Evolutionary conservation across 345 rosid genomes (phyloP).

Genomic region (Aurinia saxatilis): DNA sequence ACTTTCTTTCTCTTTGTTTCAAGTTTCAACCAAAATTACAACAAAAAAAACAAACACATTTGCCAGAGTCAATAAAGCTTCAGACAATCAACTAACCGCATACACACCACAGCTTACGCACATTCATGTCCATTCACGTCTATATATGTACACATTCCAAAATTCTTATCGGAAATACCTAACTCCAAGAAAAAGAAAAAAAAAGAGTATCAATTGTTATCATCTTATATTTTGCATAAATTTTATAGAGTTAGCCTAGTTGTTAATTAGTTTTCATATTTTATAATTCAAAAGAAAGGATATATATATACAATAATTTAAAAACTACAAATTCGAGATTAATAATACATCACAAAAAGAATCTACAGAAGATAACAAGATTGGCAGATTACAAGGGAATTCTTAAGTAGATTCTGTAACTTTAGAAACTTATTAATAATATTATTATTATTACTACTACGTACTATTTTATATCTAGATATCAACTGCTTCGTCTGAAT

Average conservation of each 20-base stretch:
- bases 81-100: conserved; percentile 30
- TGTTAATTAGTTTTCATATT: background rate
- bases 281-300: background rate
- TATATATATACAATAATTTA: no score
- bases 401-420: conserved; percentile 24
- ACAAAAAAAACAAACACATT: background rate
- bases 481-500: conserved; percentile 14
- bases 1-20: conserved; percentile 6
- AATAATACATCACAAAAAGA: background rate
- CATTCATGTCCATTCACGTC: conserved; percentile 1
- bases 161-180: background rate
- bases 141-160: conserved; percentile 16
- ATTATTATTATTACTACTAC: background rate
- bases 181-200: background rate
- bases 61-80: conserved; percentile 25
- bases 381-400: conserved; percentile 20
- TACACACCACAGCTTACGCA: conserved; percentile 23
- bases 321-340: conserved; percentile 1
- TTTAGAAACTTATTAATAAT: background rate
- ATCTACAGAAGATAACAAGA: conserved; percentile 8
- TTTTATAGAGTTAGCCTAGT: background rate
- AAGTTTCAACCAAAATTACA: conserved; percentile 19
- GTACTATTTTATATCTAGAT: background rate
- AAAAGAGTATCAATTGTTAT: no score
- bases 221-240: background rate